Evolutionary conservation across 345 rosid genomes (phyloP), one percentile per base, ranked within the genome.

Genomic region (Anacardium occidentale): DNA sequence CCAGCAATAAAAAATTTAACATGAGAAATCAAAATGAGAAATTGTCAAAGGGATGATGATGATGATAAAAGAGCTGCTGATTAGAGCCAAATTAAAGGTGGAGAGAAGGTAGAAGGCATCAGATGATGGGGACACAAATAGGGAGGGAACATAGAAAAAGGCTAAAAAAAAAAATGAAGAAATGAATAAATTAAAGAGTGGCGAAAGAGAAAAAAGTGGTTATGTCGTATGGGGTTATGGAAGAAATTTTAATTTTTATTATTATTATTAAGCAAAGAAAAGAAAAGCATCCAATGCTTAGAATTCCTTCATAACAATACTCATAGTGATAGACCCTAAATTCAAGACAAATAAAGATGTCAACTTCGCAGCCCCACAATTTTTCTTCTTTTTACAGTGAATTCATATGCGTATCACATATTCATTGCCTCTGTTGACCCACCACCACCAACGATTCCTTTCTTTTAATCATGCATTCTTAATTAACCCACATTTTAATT

Each of bases 401-500:
- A 66, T 65, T 69, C 42, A 53, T 64, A 26, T 40, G 5, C 7
- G 2, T 60, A 59, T 34, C 26, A 21, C 40, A 21, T 37, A 37
- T 37, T 37, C 42, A 37, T 37, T 5, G 42, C 5, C 29, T 32
- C 15, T 55, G 34, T 17, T 66, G 69, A 4, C 81, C 82, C 78
- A 71, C 82, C 79, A n/a, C n/a, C 14, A 64, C 74, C 54, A 59
- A 72, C 54, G 54, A 79, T 76, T 76, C 75, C 44, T 42, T 61
- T 75, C 44, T 42, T 75, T 24, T 25, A 40, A 48, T 75, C 76
- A 62, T 71, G 55, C 70, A 55, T 62, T 50, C 58, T 68, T 68
- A 3, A 18, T 52, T 15, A 0, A 63, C 20, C 47, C 45, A 60
- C 22, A 29, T 29, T 17, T 62, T 4, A 18, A 62, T 62, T 14